A percentile compares a stretch with the other conserved stretches of the same genome.
Evolutionary conservation across 2,329 filamentous ascomycete species (phyloP).

Genomic region (Macrophomina phaseolina): DNA sequence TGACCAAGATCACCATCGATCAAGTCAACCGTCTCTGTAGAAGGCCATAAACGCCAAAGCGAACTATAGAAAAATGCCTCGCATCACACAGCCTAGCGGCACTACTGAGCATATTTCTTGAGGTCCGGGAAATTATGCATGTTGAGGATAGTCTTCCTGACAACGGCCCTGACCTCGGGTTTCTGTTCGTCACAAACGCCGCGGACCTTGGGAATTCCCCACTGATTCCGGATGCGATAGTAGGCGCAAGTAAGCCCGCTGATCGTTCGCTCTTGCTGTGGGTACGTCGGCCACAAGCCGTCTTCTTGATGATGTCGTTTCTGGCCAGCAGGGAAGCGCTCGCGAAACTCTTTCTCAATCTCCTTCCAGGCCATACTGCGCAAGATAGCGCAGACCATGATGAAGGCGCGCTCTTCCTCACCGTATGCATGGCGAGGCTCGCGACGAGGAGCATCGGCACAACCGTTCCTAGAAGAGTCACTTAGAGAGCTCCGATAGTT

Average conservation of each 20-base stretch:
- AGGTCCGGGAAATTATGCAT: conserved; percentile 25
- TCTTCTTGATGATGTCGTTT: conserved; percentile 23
- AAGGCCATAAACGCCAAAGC: not conserved
- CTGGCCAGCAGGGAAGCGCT: conserved; percentile 19
- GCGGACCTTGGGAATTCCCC: conserved; percentile 25
- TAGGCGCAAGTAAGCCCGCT: conserved; percentile 24
- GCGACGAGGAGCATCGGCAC: conserved; percentile 8
- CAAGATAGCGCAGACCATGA: conserved; percentile 26
- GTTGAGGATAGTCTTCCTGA: conserved; percentile 4
- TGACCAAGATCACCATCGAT: no score
- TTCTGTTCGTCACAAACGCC: conserved; percentile 20
- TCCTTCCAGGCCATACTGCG: conserved; percentile 23
- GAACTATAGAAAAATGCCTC: not conserved
- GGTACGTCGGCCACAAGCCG: conserved; percentile 22
- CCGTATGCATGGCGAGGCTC: conserved; percentile 23
- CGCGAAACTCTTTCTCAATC: conserved; percentile 23
- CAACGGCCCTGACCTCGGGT: conserved; percentile 17
- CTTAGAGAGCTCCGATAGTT: not conserved
- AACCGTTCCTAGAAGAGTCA: not conserved
- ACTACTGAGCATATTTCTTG: not conserved
- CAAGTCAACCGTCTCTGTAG: not conserved
- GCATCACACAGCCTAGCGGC: not conserved
- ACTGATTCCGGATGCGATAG: conserved; percentile 24
- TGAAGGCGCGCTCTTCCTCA: conserved; percentile 25
- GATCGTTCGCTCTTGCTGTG: conserved; percentile 13